Conservation (phyloP, 371 early-diverging fungal species). For the Blakeslea trispora region DNA sequence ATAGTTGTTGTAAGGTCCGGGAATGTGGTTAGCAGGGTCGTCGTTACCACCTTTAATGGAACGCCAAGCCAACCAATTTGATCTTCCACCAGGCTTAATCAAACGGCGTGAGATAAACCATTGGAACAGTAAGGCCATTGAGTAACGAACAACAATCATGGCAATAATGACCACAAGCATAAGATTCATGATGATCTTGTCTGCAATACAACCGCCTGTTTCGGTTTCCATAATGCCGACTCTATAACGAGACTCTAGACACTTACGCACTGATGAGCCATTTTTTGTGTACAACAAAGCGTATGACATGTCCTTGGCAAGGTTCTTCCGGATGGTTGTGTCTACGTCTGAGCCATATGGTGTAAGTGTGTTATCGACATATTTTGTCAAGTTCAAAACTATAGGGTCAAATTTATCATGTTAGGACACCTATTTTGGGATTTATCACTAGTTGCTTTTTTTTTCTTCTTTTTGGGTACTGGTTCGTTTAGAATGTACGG, state of each 20-base stretch:
- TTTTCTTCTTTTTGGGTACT: constrained; percentile 2
- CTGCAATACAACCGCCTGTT: constrained; percentile 59
- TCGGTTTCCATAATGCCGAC: constrained; percentile 55
- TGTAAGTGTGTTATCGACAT: constrained; percentile 11
- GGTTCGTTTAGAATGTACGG: neutral
- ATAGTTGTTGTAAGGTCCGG: constrained; percentile 50
- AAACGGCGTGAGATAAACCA: constrained; percentile 54
- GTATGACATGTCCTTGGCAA: constrained; percentile 50
- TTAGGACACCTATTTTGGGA: neutral
- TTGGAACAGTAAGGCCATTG: constrained; percentile 64
- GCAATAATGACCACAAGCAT: constrained; percentile 51
- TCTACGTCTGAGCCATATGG: constrained; percentile 27
- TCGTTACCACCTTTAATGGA: constrained; percentile 52
- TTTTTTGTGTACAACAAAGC: constrained; percentile 35
- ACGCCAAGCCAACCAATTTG: constrained; percentile 54
- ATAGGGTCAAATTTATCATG: neutral
- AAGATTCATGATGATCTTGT: constrained; percentile 48
- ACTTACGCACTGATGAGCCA: constrained; percentile 41
- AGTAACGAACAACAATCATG: constrained; percentile 53
- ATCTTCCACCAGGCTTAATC: constrained; percentile 51
- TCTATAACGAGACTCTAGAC: constrained; percentile 45
- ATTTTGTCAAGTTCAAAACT: constrained; percentile 43
- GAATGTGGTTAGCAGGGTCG: constrained; percentile 51
- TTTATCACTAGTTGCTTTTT: neutral
- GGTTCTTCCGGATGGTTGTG: constrained; percentile 28